Base-by-base conservation (phyloP, 2,329 filamentous ascomycete species). In the Exophiala mesophila region DNA sequence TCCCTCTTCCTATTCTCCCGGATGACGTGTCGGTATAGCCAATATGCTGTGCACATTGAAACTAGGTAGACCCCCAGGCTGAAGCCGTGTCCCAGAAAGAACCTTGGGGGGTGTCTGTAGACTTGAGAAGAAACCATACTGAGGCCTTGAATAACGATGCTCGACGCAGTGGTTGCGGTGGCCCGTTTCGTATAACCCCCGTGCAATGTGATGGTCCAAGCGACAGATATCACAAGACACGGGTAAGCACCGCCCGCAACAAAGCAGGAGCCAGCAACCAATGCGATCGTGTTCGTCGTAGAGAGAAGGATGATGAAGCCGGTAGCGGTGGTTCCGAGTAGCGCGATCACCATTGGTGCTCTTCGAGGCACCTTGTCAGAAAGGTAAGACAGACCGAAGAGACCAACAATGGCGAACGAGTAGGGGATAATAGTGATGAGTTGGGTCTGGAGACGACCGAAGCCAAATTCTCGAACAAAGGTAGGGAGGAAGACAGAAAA, bases 351-450 rank as follows among this genome's bases (percentile, higher is more conserved):
- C 10, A 18, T 9, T 6, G 30, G 8, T 30, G 36, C 36, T 12
- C 24, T 9, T 13, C 13, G 21, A 12, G 10, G 21, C 13, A 13
- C 5, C 5, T 16, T 21, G 16, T 39, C 36, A 5, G 36, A 28
- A 5, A 16, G 12, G 6, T 7, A 13, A 12, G 8, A 30, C 10
- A 30, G 7, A 6, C 28, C n/a, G 4, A n/a, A 13, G 4, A 28
- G n/a, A 5, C 12, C 7, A 10, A 39, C 21, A 18, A 30, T 10
- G 4, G 19, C 36, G 19, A 39, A 39, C 4, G 36, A 8, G 18
- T 39, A 39, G 18, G 36, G 36, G 8, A 39, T 39, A 9, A 39
- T 39, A 12, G 13, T 15, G 36, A 16, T 29, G n/a, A 39, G 36
- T 18, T 39, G 36, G 7, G 36, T 30, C n/a, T n/a, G n/a, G n/a